Evolutionary conservation across 2,329 filamentous ascomycete genomes (phyloP).

Genomic region (Aureobasidium musti): DNA sequence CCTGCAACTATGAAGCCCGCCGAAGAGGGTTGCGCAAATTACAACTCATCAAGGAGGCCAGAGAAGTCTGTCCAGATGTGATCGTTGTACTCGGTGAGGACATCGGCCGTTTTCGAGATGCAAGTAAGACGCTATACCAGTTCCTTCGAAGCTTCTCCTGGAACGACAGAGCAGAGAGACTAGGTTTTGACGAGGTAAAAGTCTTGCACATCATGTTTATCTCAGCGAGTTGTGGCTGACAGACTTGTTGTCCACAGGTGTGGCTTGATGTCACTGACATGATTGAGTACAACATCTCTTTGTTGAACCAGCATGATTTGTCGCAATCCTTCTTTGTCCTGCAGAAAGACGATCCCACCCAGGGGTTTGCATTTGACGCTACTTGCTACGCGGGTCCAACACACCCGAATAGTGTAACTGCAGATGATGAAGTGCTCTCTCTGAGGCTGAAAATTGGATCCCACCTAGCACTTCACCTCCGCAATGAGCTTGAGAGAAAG

Average conservation of each 20-base stretch:
- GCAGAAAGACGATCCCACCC: slow-evolving; percentile 68
- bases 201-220: too few species aligned
- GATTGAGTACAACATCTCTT: slow-evolving; percentile 73
- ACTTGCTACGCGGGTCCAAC: slow-evolving; percentile 65
- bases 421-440: slow-evolving; percentile 30
- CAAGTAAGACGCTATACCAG: slow-evolving; percentile 75
- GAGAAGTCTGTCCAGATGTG: slow-evolving; percentile 75
- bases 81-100: slow-evolving; percentile 87
- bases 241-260: slow-evolving; percentile 45
- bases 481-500: slow-evolving; percentile 69
- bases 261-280: slow-evolving; percentile 84
- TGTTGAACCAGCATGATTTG: slow-evolving; percentile 68
- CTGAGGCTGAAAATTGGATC: slow-evolving; percentile 73
- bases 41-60: slow-evolving; percentile 81
- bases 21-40: slow-evolving; percentile 72
- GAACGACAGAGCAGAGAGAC: slow-evolving; percentile 73
- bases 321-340: slow-evolving; percentile 76
- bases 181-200: slow-evolving; percentile 86
- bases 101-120: slow-evolving; percentile 79
- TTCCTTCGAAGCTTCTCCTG: slow-evolving; percentile 74
- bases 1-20: slow-evolving; percentile 91
- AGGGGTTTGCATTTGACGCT: slow-evolving; percentile 80
- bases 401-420: slow-evolving; percentile 47
- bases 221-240: neutral
- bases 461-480: slow-evolving; percentile 75